Evolutionary conservation across 2,329 filamentous ascomycete species (phyloP), one percentile per base, ranked within the genome.

Genomic region (Diaporthe ampelina): DNA sequence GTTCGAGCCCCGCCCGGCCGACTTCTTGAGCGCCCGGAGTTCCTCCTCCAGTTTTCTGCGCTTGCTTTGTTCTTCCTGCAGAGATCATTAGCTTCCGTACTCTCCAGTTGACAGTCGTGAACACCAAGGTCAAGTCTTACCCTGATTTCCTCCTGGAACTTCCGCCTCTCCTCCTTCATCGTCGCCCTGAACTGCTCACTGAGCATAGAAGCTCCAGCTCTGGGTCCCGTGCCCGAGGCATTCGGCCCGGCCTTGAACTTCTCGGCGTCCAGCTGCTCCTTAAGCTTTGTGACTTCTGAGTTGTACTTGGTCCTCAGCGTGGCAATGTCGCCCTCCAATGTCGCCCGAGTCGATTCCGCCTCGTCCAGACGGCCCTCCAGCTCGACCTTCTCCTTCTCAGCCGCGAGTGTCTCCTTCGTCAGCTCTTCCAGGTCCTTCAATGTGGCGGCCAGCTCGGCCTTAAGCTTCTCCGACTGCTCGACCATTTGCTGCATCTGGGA

Each of bases 101-200:
- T 35, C 3, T 52, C n/a, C 9, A 45, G 15, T 17, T 0, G 24
- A 45, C 15, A 63, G 10, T 45, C 17, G 15, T 19, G 40, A 6
- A 43, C 40, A 43, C 40, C 15, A 19, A 8, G 21, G 45, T 5
- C n/a, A 17, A 65, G 11, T 78, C 86, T 78, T 80, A 88, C 87
- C 83, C 82, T 84, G 54, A 90, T 79, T 74, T 89, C 88, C 76
- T 89, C 87, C 76, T 89, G 87, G 82, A 88, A 89, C 81, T 86
- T 88, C 83, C 85, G 89, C 77, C 88, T 85, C 82, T 90, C 88
- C 79, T 88, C 87, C 77, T 88, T 86, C 88, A 90, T 89, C 29
- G 87, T 88, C 10, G 85, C 82, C 63, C 88, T 81, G 82, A 90
- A 90, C 81, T 89, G 88, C 81, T 90, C 88, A 79, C 88, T 90